These are phyloP conservation scores for Herpomyces periplanetae DNA, from an alignment of 2,329 filamentous ascomycete genomes.

Conservation along the genomic window DNA sequence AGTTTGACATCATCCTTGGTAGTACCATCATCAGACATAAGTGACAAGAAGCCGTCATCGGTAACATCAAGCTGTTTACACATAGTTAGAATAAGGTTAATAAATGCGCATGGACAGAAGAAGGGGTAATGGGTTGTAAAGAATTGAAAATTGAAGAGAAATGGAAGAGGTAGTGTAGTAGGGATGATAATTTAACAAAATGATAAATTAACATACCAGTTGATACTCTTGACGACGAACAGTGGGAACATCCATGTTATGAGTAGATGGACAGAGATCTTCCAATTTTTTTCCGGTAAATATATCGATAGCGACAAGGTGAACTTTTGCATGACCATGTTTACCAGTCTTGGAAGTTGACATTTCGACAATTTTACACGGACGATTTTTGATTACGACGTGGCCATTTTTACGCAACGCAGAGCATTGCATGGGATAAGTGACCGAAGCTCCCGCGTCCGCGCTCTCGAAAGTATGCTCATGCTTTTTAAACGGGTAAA, in stretches of 20 bases:
- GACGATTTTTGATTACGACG: constrained; percentile 92
- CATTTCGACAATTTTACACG: constrained; percentile 99
- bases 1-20: constrained; percentile 84
- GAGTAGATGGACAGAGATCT: constrained; percentile 89
- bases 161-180: no score
- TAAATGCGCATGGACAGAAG: no score
- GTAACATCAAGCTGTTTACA: constrained; percentile 39
- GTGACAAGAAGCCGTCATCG: constrained; percentile 72
- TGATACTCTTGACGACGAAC: constrained; percentile 66
- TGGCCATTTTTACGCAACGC: constrained; percentile 95
- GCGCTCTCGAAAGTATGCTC: constrained; percentile 48
- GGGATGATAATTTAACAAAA: neutral
- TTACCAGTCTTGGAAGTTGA: constrained; percentile 99
- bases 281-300: constrained; percentile 99
- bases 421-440: constrained; percentile 96
- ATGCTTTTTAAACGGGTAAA: constrained; percentile 8
- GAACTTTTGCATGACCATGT: constrained; percentile 99
- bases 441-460: constrained; percentile 79
- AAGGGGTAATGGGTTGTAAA: no score
- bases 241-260: constrained; percentile 56
- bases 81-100: no score
- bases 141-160: no score
- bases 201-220: constrained; percentile 23
- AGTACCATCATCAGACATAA: constrained; percentile 52
- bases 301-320: constrained; percentile 89